Percentiles rank a stretch among this genome's conserved stretches.
These are phyloP conservation scores for Leptographium wingfieldii DNA, from an alignment of 2,329 filamentous ascomycete species.

Conservation along the genomic window DNA sequence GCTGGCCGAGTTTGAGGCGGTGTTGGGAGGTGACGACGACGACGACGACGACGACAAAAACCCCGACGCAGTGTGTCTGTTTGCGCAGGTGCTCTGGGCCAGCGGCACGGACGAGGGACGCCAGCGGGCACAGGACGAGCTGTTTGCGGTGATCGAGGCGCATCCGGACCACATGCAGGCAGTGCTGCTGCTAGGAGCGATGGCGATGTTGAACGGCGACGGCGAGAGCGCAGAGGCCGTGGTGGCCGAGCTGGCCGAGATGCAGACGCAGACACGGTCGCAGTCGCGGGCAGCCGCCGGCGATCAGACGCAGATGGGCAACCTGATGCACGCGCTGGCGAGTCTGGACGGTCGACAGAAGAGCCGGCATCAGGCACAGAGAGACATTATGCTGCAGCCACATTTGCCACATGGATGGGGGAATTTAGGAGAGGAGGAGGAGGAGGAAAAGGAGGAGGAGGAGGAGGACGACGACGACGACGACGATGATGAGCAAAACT, in stretches of 20 bases:
- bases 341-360: slow-evolving; percentile 36
- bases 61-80: slow-evolving; percentile 73
- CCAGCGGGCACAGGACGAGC: slow-evolving; percentile 60
- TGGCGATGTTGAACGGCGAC: slow-evolving; percentile 72
- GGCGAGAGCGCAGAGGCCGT: slow-evolving; percentile 70
- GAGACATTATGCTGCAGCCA: slow-evolving; percentile 70
- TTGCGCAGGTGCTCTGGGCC: slow-evolving; percentile 89
- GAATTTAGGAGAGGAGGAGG: slow-evolving; percentile 43
- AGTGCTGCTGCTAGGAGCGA: slow-evolving; percentile 68
- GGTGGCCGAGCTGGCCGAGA: slow-evolving; percentile 57
- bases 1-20: slow-evolving; percentile 66
- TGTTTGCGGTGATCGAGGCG: slow-evolving; percentile 69
- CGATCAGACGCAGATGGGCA: slow-evolving; percentile 58
- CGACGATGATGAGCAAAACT: slow-evolving; percentile 32
- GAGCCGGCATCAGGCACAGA: slow-evolving; percentile 50
- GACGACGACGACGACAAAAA: slow-evolving; percentile 62
- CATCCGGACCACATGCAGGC: slow-evolving; percentile 66
- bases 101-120: slow-evolving; percentile 64
- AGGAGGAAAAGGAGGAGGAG: slow-evolving; percentile 10
- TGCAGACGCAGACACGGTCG: slow-evolving; percentile 50
- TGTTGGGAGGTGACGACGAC: slow-evolving; percentile 61
- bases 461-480: slow-evolving; percentile 25
- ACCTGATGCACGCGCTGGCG: slow-evolving; percentile 64
- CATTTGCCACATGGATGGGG: slow-evolving; percentile 72
- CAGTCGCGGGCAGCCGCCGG: slow-evolving; percentile 35